Conservation (phyloP, 2,329 filamentous ascomycete species). For the Penicillium digitatum region DNA sequence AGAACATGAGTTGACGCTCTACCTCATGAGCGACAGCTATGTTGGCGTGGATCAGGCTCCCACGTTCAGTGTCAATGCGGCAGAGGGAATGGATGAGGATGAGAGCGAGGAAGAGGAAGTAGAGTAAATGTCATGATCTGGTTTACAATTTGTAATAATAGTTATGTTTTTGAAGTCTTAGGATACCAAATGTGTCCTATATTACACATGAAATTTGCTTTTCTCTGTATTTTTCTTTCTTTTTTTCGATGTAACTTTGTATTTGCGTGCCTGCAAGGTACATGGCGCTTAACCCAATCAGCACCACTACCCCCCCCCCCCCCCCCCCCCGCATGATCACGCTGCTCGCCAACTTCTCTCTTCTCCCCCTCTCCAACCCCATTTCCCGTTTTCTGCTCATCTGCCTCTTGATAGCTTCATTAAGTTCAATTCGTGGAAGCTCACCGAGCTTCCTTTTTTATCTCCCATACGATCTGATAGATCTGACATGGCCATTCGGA, state of each 20-base stretch:
- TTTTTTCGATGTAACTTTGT: not conserved
- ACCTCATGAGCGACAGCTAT: constrained; percentile 96
- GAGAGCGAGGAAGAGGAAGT: constrained; percentile 78
- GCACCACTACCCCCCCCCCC: not conserved
- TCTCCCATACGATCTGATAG: constrained; percentile 25
- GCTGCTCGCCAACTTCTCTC: constrained; percentile 2
- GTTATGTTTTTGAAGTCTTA: constrained; percentile 10
- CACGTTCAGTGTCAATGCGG: constrained; percentile 76
- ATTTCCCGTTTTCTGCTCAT: not conserved
- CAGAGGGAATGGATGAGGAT: constrained; percentile 93
- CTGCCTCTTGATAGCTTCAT: not conserved
- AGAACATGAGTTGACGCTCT: constrained; percentile 82
- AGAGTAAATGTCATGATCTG: constrained; percentile 37
- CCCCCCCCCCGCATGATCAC: constrained; percentile 1
- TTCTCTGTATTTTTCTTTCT: not conserved
- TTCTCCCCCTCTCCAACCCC: not conserved
- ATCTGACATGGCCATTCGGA: constrained; percentile 39
- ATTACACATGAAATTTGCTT: not conserved
- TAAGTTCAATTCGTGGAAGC: constrained; percentile 4
- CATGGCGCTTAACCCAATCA: constrained; percentile 3
- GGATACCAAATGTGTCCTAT: constrained; percentile 16
- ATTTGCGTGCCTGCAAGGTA: not conserved
- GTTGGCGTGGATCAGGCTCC: constrained; percentile 95
- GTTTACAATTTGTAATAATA: constrained; percentile 20
- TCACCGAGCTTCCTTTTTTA: constrained; percentile 18